Evolutionary conservation across 2,329 filamentous ascomycete genomes (phyloP).

Genomic region (Thyridium curvatum): DNA sequence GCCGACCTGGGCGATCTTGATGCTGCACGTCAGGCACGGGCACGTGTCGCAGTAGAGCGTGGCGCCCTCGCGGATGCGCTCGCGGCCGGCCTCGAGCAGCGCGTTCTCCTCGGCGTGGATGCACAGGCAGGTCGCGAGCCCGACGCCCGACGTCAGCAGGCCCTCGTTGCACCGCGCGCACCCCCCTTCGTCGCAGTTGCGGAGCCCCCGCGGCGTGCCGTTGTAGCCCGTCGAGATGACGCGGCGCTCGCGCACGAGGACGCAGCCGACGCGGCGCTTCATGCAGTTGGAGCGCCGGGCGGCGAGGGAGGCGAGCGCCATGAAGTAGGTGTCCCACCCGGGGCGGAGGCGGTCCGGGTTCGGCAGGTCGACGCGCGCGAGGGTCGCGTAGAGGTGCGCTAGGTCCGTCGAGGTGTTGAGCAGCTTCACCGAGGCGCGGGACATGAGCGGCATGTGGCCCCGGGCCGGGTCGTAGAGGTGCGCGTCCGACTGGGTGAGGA

Average conservation of each 20-base stretch:
- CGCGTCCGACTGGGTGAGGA: constrained; percentile 56
- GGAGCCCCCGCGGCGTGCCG: constrained; percentile 83
- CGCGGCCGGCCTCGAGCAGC: constrained; percentile 84
- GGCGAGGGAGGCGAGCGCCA: constrained; percentile 89
- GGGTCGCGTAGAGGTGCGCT: constrained; percentile 62
- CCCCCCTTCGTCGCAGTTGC: constrained; percentile 88
- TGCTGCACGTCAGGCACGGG: constrained; percentile 93
- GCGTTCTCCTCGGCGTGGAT: constrained; percentile 99
- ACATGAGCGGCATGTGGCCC: constrained; percentile 70
- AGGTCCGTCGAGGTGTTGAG: constrained; percentile 77
- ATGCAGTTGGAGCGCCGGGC: constrained; percentile 93
- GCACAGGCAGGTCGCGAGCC: constrained; percentile 82
- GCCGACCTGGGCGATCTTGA: constrained; percentile 96
- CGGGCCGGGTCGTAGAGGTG: constrained; percentile 64
- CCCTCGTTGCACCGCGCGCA: constrained; percentile 82
- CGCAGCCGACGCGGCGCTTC: constrained; percentile 93
- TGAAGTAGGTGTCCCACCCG: constrained; percentile 96
- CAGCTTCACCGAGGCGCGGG: constrained; percentile 75
- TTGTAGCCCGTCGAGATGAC: constrained; percentile 97
- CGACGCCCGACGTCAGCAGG: constrained; percentile 59
- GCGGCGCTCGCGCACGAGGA: constrained; percentile 76
- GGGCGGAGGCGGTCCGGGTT: constrained; percentile 77
- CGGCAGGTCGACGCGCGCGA: constrained; percentile 69
- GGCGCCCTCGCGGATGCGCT: constrained; percentile 75
- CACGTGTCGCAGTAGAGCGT: constrained; percentile 95